These are phyloP conservation scores for Lactarius hatsudake DNA, from an alignment of 768 basidiomycete genomes.

Conservation along the genomic window DNA sequence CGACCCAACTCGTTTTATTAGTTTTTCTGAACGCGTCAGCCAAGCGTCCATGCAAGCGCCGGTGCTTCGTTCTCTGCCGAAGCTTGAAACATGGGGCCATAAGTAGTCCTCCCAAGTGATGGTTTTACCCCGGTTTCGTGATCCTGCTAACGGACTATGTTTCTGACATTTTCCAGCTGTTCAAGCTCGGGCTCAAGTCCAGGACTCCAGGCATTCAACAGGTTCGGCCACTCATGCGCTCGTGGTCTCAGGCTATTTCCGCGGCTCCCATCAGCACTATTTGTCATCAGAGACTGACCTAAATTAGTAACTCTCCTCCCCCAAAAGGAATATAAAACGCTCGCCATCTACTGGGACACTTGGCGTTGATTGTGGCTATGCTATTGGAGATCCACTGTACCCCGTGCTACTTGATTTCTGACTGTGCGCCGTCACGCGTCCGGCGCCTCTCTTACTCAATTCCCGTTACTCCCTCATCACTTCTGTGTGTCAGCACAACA, in stretches of 20 bases:
- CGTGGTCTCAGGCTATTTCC: too few species aligned
- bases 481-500: slow-evolving; percentile 7
- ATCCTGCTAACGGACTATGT: neutral
- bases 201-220: too few species aligned
- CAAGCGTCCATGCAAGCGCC: too few species aligned
- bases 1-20: neutral
- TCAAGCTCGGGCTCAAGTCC: neutral
- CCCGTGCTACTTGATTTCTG: neutral
- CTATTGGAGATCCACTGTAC: neutral
- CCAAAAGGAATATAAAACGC: neutral
- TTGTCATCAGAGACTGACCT: neutral
- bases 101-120: neutral
- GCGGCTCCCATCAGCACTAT: neutral
- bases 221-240: too few species aligned
- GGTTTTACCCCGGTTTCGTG: neutral
- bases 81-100: neutral
- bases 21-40: neutral
- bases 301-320: neutral
- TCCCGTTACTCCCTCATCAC: neutral
- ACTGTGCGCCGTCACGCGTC: neutral
- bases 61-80: too few species aligned
- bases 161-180: neutral
- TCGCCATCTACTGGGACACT: neutral
- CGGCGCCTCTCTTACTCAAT: neutral
- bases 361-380: neutral